phyloP scores from a whole-genome alignment of 306 rosid species.

The Fragaria iinumae region DNA sequence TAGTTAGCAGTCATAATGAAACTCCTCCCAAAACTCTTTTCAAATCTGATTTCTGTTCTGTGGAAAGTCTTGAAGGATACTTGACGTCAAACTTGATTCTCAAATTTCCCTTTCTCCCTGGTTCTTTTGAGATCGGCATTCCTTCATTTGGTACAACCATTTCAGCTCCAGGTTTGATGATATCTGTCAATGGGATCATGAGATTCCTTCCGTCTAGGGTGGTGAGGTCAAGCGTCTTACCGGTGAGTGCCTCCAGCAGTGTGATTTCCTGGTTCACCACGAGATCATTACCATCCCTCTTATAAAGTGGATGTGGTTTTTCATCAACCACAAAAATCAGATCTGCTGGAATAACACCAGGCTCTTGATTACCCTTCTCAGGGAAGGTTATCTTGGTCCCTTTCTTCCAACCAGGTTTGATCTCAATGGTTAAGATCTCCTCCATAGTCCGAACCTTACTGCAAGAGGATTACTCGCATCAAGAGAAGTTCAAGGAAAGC shows the following conservation, averaged over 20 bases:
- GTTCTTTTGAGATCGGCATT: constrained; percentile 91
- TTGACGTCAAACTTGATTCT: constrained; percentile 73
- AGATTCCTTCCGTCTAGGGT: constrained; percentile 80
- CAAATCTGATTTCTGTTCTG: constrained; percentile 81
- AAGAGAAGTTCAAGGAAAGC: constrained; percentile 14
- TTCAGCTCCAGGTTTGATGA: constrained; percentile 74
- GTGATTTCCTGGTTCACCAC: constrained; percentile 76
- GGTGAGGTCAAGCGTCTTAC: constrained; percentile 62
- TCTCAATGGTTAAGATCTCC: constrained; percentile 86
- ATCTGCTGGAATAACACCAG: constrained; percentile 82
- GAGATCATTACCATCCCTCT: constrained; percentile 85
- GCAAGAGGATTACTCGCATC: constrained; percentile 39
- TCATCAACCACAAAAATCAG: constrained; percentile 80
- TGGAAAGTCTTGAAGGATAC: constrained; percentile 73
- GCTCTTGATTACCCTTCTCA: constrained; percentile 89
- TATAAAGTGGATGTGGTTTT: constrained; percentile 77
- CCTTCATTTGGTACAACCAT: constrained; percentile 71
- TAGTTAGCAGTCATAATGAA: constrained; percentile 37
- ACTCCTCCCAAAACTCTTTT: constrained; percentile 74
- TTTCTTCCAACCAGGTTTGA: constrained; percentile 96
- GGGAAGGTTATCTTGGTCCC: constrained; percentile 92
- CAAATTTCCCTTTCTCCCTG: constrained; percentile 82
- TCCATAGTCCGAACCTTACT: constrained; percentile 60
- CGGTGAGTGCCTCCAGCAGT: constrained; percentile 85
- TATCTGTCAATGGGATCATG: constrained; percentile 51